A percentile compares a stretch with the other conserved stretches of the same genome.
phyloP scores from a whole-genome alignment of 768 basidiomycete genomes.

The Boletus rex-veris region DNA sequence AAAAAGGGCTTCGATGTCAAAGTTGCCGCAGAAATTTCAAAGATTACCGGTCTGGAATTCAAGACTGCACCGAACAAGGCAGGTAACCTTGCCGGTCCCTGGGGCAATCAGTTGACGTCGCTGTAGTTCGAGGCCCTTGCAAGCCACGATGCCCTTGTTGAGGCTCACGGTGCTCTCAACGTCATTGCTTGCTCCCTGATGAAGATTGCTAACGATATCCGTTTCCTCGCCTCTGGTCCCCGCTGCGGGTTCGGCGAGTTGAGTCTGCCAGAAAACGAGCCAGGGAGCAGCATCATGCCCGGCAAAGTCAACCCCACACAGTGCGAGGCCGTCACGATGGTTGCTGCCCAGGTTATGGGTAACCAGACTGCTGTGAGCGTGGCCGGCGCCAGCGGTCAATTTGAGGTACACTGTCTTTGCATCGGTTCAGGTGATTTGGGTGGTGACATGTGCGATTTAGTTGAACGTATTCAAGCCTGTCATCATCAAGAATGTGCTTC shows the following conservation, averaged over 20 bases:
- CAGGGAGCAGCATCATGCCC: slow-evolving; percentile 99
- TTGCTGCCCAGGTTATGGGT: slow-evolving; percentile 97
- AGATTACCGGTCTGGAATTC: slow-evolving; percentile 87
- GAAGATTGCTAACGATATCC: slow-evolving; percentile 99
- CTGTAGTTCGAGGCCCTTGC: slow-evolving; percentile 93
- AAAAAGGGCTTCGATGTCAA: slow-evolving; percentile 95
- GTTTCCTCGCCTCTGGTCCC: slow-evolving; percentile 95
- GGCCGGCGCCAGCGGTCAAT: slow-evolving; percentile 93
- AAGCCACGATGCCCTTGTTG: slow-evolving; percentile 96
- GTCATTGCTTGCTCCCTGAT: slow-evolving; percentile 94
- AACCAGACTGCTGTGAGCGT: slow-evolving; percentile 92
- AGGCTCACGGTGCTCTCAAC: slow-evolving; percentile 95
- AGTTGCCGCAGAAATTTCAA: slow-evolving; percentile 87
- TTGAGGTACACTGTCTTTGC: slow-evolving; percentile 65
- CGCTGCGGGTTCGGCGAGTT: slow-evolving; percentile 97
- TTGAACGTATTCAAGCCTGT: slow-evolving; percentile 99
- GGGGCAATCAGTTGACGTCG: slow-evolving; percentile 3
- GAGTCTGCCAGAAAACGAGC: slow-evolving; percentile 95
- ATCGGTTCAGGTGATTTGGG: slow-evolving; percentile 3
- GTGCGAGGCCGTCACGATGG: slow-evolving; percentile 98
- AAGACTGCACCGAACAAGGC: slow-evolving; percentile 98
- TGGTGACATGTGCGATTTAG: slow-evolving; percentile 37
- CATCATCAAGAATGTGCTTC: slow-evolving; percentile 95
- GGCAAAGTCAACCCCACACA: slow-evolving; percentile 99
- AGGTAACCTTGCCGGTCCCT: slow-evolving; percentile 10